Evolutionary conservation across 2,329 filamentous ascomycete species (phyloP).

Genomic region (Monilinia polystroma): DNA sequence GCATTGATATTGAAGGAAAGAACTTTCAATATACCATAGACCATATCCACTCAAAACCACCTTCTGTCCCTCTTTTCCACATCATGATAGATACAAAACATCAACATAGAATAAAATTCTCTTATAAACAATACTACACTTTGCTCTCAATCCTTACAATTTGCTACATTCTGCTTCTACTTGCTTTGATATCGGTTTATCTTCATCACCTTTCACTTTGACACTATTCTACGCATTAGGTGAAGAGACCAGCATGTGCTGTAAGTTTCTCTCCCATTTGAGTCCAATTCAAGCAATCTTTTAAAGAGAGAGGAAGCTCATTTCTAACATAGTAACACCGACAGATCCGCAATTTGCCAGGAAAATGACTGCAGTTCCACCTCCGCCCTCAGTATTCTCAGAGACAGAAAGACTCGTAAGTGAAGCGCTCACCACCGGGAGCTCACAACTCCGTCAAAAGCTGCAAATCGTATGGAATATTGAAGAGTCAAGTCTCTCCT

Average conservation of each 20-base stretch:
- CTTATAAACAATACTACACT: not conserved
- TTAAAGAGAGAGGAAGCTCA: not conserved
- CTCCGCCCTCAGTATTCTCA: not conserved
- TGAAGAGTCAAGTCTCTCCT: not conserved
- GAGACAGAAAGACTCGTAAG: constrained; percentile 9
- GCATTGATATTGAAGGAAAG: not conserved
- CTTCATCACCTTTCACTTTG: not conserved
- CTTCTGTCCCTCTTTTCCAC: not conserved
- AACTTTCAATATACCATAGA: not conserved
- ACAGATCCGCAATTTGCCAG: constrained; percentile 12
- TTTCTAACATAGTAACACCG: not conserved
- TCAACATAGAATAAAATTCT: not conserved
- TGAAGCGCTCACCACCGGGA: not conserved
- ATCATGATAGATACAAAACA: not conserved
- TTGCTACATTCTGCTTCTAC: not conserved
- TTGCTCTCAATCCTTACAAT: not conserved
- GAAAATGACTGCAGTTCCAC: not conserved
- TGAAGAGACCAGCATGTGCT: not conserved
- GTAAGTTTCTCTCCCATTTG: not conserved
- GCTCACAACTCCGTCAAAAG: too few species aligned
- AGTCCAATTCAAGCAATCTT: not conserved
- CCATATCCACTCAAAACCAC: not conserved
- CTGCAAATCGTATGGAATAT: not conserved
- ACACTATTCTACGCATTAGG: not conserved
- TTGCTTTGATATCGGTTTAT: not conserved